These are phyloP conservation scores for Brasenia schreberi DNA, from an alignment of 164 flowering plant genomes.

Conservation along the genomic window DNA sequence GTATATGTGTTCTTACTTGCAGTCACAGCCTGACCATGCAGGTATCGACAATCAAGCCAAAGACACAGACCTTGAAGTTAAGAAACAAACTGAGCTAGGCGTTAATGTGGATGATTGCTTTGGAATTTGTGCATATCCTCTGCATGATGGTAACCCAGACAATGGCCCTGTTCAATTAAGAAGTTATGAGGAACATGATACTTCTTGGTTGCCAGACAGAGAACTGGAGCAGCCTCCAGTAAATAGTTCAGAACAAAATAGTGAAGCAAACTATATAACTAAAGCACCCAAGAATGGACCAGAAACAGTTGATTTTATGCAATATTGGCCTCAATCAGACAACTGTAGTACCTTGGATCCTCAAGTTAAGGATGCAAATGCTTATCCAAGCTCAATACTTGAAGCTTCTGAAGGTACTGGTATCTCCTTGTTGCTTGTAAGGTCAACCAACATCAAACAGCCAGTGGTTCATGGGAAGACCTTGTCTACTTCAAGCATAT, in stretches of 20 bases:
- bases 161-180: background rate
- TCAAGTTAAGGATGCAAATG: conserved; percentile 14
- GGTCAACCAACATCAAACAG: conserved; percentile 69
- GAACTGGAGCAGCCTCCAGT: background rate
- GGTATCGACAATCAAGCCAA: background rate
- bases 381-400: conserved; percentile 19
- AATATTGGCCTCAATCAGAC: conserved; percentile 9
- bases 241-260: background rate
- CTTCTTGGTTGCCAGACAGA: background rate
- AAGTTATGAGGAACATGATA: background rate
- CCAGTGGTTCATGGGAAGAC: conserved; percentile 59
- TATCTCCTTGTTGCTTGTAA: conserved; percentile 52
- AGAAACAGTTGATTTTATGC: conserved; percentile 11
- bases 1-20: background rate
- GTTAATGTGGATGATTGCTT: background rate
- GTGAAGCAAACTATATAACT: background rate
- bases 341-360: conserved; percentile 11
- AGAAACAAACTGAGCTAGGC: background rate
- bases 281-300: background rate
- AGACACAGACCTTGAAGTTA: background rate
- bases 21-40: background rate
- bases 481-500: conserved; percentile 35
- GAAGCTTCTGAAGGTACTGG: conserved; percentile 57
- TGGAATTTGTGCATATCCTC: background rate
- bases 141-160: background rate